phyloP scores from a whole-genome alignment of 1,139 yeast species.

The Candida freyschussii region DNA sequence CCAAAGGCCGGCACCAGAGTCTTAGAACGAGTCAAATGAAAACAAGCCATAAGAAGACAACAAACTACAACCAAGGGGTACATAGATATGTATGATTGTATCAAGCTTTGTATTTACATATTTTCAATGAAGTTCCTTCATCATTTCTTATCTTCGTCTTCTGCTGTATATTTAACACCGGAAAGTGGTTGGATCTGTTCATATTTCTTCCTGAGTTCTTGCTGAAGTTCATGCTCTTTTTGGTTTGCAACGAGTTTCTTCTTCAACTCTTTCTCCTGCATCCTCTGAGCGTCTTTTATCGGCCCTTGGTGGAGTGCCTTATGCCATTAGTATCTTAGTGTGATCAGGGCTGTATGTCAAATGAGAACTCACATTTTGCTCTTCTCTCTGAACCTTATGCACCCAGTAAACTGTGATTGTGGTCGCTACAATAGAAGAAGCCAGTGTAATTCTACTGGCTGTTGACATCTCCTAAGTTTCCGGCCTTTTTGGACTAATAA shows the following conservation, averaged over 20 bases:
- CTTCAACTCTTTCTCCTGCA: conserved; percentile 29
- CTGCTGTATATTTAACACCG: conserved; percentile 35
- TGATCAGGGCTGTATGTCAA: not conserved
- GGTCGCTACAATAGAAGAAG: conserved; percentile 50
- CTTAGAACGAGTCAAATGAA: too few relatives aligned
- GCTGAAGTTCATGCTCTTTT: conserved; percentile 73
- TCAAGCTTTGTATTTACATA: not conserved
- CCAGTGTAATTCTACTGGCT: conserved; percentile 68
- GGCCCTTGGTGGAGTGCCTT: conserved; percentile 71
- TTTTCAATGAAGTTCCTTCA: not conserved
- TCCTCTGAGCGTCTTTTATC: conserved; percentile 60
- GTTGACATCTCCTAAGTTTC: conserved; percentile 59
- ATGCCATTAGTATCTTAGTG: conserved; percentile 7
- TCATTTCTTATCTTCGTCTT: conserved; percentile 7
- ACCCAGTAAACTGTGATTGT: conserved; percentile 59
- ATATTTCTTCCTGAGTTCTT: conserved; percentile 56
- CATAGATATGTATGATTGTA: too few relatives aligned
- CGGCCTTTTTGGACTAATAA: too few relatives aligned
- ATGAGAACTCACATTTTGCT: conserved; percentile 39
- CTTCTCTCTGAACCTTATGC: conserved; percentile 61
- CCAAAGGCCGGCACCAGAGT: too few relatives aligned
- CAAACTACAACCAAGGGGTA: too few relatives aligned
- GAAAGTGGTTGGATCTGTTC: conserved; percentile 65
- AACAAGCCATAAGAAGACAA: too few relatives aligned
- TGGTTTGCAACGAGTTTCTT: conserved; percentile 48